phyloP scores from a whole-genome alignment of 768 basidiomycete genomes.

The Podaxis sp. region DNA sequence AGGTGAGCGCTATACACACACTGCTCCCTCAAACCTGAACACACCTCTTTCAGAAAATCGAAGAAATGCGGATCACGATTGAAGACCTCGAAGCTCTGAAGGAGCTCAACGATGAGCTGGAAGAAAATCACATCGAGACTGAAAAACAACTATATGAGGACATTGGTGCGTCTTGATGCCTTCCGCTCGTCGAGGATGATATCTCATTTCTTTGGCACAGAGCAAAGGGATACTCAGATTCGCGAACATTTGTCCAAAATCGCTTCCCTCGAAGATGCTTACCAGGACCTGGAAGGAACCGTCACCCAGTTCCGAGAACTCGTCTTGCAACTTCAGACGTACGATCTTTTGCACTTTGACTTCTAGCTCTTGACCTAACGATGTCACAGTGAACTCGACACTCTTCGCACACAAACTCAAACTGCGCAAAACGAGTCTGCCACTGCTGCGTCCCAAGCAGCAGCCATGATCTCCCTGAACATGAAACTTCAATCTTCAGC shows the following conservation, averaged over 20 bases:
- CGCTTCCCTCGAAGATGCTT: slow-evolving; percentile 70
- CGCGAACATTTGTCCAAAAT: slow-evolving; percentile 67
- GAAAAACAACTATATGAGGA: slow-evolving; percentile 91
- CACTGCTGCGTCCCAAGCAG: slow-evolving; percentile 82
- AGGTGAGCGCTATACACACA: slow-evolving; percentile 47
- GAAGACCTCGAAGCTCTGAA: slow-evolving; percentile 96
- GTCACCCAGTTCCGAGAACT: slow-evolving; percentile 93
- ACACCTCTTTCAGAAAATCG: slow-evolving; percentile 71
- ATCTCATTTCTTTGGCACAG: slow-evolving; percentile 24
- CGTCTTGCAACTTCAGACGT: slow-evolving; percentile 83
- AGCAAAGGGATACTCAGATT: slow-evolving; percentile 67
- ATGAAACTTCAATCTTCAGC: slow-evolving; percentile 91
- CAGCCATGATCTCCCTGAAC: slow-evolving; percentile 92
- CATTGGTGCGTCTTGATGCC: slow-evolving; percentile 55
- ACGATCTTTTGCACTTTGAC: slow-evolving; percentile 7
- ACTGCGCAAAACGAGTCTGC: slow-evolving; percentile 83
- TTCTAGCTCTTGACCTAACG: not conserved
- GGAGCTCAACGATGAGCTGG: slow-evolving; percentile 95
- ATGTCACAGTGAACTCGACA: slow-evolving; percentile 75
- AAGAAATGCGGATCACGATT: slow-evolving; percentile 94
- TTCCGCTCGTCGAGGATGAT: not conserved
- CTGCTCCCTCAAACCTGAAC: not conserved
- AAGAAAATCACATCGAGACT: slow-evolving; percentile 93
- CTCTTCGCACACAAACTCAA: slow-evolving; percentile 80
- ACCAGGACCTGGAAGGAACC: slow-evolving; percentile 84